Percentiles rank a stretch among this genome's conserved stretches.
Conservation (phyloP, 1,284 basidiomycete genomes). For the Cryptococcus depauperatus region DNA sequence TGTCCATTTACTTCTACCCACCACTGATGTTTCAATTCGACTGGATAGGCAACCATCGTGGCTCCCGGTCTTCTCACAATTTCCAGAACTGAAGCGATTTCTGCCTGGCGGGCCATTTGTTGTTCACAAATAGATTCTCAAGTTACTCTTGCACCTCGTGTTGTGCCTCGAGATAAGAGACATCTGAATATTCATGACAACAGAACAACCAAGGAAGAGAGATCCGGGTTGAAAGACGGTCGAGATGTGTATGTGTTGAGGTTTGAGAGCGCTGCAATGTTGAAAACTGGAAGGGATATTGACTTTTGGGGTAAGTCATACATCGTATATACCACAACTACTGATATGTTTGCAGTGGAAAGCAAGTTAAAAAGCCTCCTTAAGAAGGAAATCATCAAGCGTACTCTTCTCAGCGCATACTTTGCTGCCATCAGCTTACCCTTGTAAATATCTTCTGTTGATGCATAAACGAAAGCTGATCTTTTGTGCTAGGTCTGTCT, state of each 20-base stretch:
- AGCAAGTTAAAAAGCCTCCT: constrained; percentile 44
- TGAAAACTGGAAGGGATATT: constrained; percentile 46
- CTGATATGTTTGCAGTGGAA: constrained; percentile 21
- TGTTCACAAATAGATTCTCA: constrained; percentile 10
- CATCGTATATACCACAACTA: neutral
- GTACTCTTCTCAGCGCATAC: constrained; percentile 50
- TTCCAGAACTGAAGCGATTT: constrained; percentile 44
- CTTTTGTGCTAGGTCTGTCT: constrained; percentile 28
- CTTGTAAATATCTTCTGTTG: constrained; percentile 27
- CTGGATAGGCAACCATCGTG: constrained; percentile 43
- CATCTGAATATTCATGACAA: constrained; percentile 2
- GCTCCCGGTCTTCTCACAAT: constrained; percentile 48
- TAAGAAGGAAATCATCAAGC: constrained; percentile 50
- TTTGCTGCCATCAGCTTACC: constrained; percentile 51
- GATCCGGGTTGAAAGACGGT: constrained; percentile 34
- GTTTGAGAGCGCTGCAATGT: constrained; percentile 45
- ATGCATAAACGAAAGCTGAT: constrained; percentile 11
- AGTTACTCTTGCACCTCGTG: constrained; percentile 13
- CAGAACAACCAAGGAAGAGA: neutral
- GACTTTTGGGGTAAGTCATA: constrained; percentile 42
- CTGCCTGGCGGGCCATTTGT: constrained; percentile 42
- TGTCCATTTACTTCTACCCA: neutral
- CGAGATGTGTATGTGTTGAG: constrained; percentile 46
- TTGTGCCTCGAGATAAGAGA: constrained; percentile 8
- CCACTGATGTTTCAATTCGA: neutral